Evolutionary conservation across 2,329 filamentous ascomycete species (phyloP).

Genomic region (Talaromyces sp.): DNA sequence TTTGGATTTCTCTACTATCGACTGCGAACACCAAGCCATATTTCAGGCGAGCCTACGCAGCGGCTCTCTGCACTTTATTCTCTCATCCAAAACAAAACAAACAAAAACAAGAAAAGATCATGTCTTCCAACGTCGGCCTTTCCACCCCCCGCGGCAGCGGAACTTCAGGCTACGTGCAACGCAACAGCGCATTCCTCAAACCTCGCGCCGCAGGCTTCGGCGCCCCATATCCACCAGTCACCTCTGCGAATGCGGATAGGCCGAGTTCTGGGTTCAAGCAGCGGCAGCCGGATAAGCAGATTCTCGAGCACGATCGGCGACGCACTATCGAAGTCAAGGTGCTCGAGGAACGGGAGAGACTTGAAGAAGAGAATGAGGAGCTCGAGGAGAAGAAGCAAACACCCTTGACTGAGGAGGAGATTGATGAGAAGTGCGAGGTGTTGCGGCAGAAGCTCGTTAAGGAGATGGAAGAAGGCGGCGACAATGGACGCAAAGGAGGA

Average conservation of each 20-base stretch:
- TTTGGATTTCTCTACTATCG: neutral
- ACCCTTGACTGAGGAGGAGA: conserved; percentile 72
- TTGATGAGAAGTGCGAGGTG: conserved; percentile 69
- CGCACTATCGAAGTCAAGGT: conserved; percentile 90
- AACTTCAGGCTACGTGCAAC: conserved; percentile 95
- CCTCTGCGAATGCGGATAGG: conserved; percentile 11
- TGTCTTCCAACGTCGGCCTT: conserved; percentile 97
- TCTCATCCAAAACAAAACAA: neutral
- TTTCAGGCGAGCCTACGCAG: neutral
- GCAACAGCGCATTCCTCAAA: conserved; percentile 83
- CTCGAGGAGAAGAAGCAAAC: conserved; percentile 77
- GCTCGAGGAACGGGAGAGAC: conserved; percentile 78
- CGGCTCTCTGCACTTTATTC: neutral
- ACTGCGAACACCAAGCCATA: neutral
- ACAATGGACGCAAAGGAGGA: neutral
- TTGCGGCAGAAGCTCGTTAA: conserved; percentile 60
- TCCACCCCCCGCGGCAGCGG: conserved; percentile 90
- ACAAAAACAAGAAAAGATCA: conserved; percentile 32
- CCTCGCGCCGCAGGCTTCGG: conserved; percentile 67
- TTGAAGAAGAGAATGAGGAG: conserved; percentile 71
- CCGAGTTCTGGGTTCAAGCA: conserved; percentile 53
- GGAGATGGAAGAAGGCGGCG: conserved; percentile 47
- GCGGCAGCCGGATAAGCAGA: conserved; percentile 83
- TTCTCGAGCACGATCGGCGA: conserved; percentile 90
- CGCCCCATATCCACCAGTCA: conserved; percentile 63